Percentiles rank a stretch among this genome's conserved stretches.
Evolutionary conservation across 2,329 filamentous ascomycete genomes (phyloP).

Genomic region (Epichloe bromicola): DNA sequence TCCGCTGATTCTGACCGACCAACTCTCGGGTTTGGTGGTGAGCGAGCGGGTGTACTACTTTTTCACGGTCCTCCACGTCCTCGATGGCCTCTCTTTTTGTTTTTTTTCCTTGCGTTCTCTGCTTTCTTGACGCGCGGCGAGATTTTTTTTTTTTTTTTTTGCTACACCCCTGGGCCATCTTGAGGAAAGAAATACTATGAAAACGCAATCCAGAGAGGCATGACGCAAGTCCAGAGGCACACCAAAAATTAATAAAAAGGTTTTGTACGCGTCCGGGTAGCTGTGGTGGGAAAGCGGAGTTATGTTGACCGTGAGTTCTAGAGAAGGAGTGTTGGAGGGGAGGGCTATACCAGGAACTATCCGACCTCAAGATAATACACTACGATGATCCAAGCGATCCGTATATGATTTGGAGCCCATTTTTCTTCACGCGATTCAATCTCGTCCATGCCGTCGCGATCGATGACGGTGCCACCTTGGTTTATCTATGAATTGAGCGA

Average conservation of each 20-base stretch:
- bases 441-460: too few species aligned
- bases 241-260: constrained; percentile 1
- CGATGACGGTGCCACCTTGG: too few species aligned
- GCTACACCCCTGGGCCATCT: background rate
- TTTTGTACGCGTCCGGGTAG: constrained; percentile 6
- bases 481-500: too few species aligned
- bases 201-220: background rate
- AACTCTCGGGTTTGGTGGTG: constrained; percentile 17
- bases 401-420: too few species aligned
- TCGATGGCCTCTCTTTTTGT: constrained; percentile 12
- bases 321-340: background rate
- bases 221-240: background rate
- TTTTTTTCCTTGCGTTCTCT: constrained; percentile 4
- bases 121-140: constrained; percentile 7
- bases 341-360: constrained; percentile 18
- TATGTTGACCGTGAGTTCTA: background rate
- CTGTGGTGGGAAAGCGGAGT: constrained; percentile 7
- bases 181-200: background rate
- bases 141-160: background rate
- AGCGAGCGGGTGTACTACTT: constrained; percentile 24
- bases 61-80: constrained; percentile 19
- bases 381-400: constrained; percentile 17
- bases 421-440: background rate
- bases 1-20: constrained; percentile 17
- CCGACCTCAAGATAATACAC: constrained; percentile 19